These are phyloP conservation scores for Benincasa hispida DNA, from an alignment of 306 rosid species.

Conservation along the genomic window DNA sequence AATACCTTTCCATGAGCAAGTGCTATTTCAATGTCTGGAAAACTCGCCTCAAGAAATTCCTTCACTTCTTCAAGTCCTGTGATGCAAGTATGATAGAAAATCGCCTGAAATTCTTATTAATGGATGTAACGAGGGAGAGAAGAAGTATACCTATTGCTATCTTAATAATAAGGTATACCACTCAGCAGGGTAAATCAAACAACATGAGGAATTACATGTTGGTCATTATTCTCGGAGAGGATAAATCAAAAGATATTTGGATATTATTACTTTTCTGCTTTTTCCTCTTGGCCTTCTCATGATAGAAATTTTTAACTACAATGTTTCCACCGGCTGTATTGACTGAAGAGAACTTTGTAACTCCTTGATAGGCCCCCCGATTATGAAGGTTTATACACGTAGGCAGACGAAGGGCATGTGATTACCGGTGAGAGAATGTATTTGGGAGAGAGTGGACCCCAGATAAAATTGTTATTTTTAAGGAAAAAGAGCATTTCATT, in stretches of 20 bases:
- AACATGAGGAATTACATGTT: not conserved
- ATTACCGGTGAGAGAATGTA: too few species aligned
- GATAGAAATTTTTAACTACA: too few species aligned
- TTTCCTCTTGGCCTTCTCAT: not conserved
- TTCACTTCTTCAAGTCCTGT: constrained; percentile 85
- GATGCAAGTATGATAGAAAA: not conserved
- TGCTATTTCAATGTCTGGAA: constrained; percentile 76
- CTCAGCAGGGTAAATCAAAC: not conserved
- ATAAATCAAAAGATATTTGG: not conserved
- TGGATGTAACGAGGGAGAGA: not conserved
- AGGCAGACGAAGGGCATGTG: too few species aligned
- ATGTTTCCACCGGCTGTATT: too few species aligned
- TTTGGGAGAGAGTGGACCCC: too few species aligned
- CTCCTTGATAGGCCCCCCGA: too few species aligned
- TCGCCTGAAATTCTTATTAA: not conserved
- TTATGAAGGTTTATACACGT: too few species aligned
- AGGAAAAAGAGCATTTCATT: too few species aligned
- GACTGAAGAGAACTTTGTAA: too few species aligned
- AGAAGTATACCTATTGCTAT: not conserved
- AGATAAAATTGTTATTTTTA: too few species aligned
- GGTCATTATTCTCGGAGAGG: not conserved
- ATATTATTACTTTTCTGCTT: not conserved
- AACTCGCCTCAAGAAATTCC: constrained; percentile 63
- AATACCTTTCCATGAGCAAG: constrained; percentile 92
- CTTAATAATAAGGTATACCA: not conserved